Base-by-base conservation (phyloP, 164 flowering plant genomes). In the Amborella trichopoda region DNA sequence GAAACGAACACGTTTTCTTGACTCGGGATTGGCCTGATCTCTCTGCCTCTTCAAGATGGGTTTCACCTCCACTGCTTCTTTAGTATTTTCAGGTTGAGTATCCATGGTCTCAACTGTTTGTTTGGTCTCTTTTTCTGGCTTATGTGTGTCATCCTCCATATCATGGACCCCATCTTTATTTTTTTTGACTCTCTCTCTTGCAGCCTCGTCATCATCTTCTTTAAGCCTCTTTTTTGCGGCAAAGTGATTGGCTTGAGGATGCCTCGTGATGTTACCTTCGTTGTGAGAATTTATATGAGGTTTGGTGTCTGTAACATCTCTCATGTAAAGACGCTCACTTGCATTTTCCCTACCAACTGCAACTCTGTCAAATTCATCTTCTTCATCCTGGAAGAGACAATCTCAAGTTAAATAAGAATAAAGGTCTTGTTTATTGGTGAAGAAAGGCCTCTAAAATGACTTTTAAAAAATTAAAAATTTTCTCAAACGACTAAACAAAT, bases 311-410 rank as follows among this genome's bases (percentile, higher is more conserved):
- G 46, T 61, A 16, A 75, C 44, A 23, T 70, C 76, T 23, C 20
- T 70, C 91, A 76, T 64, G 40, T 62, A 88, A 34, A 78, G 5
- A 25, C 94, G 73, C 12, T 87, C 96, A 30, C 64, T 74, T 18
- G 54, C 52, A 32, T 71, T 62, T 55, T 78, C 91, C 44, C 40
- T 66, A 30, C 94, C 95, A 26, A 67, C 71, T 10, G 99, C 99
- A 57, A 82, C 65, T 63, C 81, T 80, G 54, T 93, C 99, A 65
- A 48, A 80, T 30, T 66, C 73, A 63, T 88, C 99, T 68, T 93
- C 99, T 66, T 93, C 99, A 32, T 84, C 99, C 96, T 93, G 74
- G 61, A 66, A 0, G 44, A 21, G 22, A 20, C 45, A 39, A 10
- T 39, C 6, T 11, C 42, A 39, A 39, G 42, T 6, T 6, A 13